phyloP scores from a whole-genome alignment of 2,329 filamentous ascomycete species.

The Cladosporium halotolerans region DNA sequence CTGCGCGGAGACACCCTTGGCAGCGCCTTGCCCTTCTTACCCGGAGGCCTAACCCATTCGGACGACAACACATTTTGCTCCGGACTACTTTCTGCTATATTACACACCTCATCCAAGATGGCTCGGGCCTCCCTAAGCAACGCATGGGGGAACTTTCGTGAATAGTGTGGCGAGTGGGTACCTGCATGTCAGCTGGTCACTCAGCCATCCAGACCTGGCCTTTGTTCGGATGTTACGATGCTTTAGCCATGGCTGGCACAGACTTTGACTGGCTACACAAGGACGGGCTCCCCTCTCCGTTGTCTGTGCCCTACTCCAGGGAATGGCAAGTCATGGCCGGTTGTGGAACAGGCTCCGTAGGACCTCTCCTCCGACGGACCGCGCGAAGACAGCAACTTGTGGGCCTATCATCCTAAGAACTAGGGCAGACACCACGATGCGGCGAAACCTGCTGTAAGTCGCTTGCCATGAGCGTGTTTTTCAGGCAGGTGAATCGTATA shows the following conservation, averaged over 20 bases:
- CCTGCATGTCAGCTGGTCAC: slow-evolving; percentile 6
- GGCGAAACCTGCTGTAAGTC: too few relatives aligned
- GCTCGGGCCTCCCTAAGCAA: background rate
- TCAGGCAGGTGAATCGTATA: background rate
- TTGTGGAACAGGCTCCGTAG: background rate
- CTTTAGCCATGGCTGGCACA: background rate
- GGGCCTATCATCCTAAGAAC: background rate
- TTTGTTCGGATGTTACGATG: background rate
- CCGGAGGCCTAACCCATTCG: slow-evolving; percentile 6
- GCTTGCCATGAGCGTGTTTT: too few relatives aligned
- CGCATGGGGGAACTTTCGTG: background rate
- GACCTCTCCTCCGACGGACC: slow-evolving; percentile 6
- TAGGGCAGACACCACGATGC: background rate
- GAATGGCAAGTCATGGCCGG: background rate
- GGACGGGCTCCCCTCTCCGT: slow-evolving; percentile 2
- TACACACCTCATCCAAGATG: background rate
- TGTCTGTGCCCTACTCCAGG: background rate
- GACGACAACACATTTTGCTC: background rate
- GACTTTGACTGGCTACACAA: background rate
- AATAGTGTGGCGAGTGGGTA: background rate
- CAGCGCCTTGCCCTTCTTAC: slow-evolving; percentile 6
- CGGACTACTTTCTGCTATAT: slow-evolving; percentile 8
- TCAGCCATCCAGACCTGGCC: background rate
- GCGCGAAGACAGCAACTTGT: background rate
- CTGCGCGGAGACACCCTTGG: slow-evolving; percentile 7